Base-by-base conservation (phyloP, 306 rosid genomes). In the Sophora flavescens region DNA sequence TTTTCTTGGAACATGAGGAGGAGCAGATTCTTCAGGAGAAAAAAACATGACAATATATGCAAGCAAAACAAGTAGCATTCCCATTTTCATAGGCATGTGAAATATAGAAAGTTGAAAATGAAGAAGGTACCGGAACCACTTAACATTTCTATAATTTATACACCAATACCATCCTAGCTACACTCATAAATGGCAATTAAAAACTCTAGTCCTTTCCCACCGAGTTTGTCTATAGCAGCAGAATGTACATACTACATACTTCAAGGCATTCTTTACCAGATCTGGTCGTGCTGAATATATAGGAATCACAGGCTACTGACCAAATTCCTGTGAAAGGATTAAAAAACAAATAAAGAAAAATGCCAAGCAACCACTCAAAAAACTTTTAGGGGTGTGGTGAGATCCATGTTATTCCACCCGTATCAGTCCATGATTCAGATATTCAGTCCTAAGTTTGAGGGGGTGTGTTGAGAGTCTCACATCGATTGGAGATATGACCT, bases 181-280 rank as follows among this genome's bases (percentile, higher is more conserved):
- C 12, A 9, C 42, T 36, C 58, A 33, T 36, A 15, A 62, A 86
- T 79, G 48, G 86, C 89, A 71, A 86, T 79, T 15, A 86, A 80
- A 76, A 86, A 79, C 65, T 86, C 87, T 8, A 86, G 78, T 59
- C 82, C 89, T 73, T 86, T 86, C 13, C 84, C 84, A 14, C 74
- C 77, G 22, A 76, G 85, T 56, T 79, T 86, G 28, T 78, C 83
- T 28, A 73, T 64, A 47, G 86, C 75, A 66, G 81, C 78, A 58
- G 68, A 80, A 47, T 86, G 81, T 42, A 83, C 82, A 53, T 77
- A 72, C 76, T 86, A 22, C 22, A 22, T 22, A 22, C 22, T 22
- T 86, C 70, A 86, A 68, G 53, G 84, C 86, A 82, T 80, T 86
- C 82, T 79, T 83, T 14, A 86, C 89, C 70, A 65, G 82, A 76